A percentile compares a stretch with the other conserved stretches of the same genome.
phyloP scores from a whole-genome alignment of 1,139 yeast species.

The Candida neerlandica region DNA sequence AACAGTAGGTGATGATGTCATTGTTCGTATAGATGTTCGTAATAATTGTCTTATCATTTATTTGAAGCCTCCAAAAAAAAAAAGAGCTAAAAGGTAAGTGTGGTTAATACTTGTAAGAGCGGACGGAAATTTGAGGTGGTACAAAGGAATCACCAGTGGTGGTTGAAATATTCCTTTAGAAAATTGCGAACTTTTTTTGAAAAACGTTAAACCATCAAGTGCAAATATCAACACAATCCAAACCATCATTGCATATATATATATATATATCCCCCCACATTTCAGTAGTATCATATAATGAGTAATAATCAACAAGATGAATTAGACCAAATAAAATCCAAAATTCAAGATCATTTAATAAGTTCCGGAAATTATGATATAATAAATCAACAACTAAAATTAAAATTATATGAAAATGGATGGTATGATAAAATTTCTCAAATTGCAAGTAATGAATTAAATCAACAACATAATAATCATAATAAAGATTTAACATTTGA shows the following conservation, averaged over 20 bases:
- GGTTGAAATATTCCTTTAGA: too few relatives aligned
- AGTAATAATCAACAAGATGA: constrained; percentile 35
- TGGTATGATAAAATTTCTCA: constrained; percentile 81
- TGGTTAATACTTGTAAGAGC: too few relatives aligned
- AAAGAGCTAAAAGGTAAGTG: not conserved
- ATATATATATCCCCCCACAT: not conserved
- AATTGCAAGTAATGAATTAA: constrained; percentile 49
- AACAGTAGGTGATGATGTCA: constrained; percentile 8
- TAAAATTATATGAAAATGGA: constrained; percentile 72
- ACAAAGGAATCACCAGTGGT: not conserved
- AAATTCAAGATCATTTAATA: constrained; percentile 70
- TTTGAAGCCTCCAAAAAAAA: not conserved
- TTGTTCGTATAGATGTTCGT: not conserved
- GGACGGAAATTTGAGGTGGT: too few relatives aligned
- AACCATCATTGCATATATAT: too few relatives aligned
- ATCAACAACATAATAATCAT: constrained; percentile 29
- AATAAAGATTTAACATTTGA: constrained; percentile 43
- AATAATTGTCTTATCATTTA: constrained; percentile 6
- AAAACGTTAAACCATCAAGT: not conserved
- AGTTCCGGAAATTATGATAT: constrained; percentile 80
- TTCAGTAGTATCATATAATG: not conserved
- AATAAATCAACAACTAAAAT: constrained; percentile 61
- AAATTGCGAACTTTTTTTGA: not conserved
- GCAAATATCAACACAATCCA: too few relatives aligned
- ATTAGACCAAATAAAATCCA: constrained; percentile 56